phyloP scores from a whole-genome alignment of 2,329 filamentous ascomycete species.

The Fonsecaea erecta region DNA sequence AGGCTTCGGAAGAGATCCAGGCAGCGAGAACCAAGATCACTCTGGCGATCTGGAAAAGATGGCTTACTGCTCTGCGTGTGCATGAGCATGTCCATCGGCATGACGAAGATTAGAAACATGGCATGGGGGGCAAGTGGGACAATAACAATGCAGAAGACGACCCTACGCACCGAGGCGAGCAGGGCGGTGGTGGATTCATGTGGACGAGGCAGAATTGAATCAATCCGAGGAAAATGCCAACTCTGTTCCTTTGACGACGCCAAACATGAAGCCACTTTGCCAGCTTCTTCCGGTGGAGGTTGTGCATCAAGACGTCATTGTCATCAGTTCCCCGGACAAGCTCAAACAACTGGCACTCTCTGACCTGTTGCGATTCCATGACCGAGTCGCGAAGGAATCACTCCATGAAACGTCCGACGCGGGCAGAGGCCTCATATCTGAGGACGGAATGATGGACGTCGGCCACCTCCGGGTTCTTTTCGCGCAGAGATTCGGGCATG shows the following conservation, averaged over 20 bases:
- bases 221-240: not conserved
- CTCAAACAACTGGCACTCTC: conserved; percentile 3
- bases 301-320: conserved; percentile 28
- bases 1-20: conserved; percentile 66
- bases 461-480: too few relatives aligned
- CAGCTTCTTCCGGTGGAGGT: conserved; percentile 29
- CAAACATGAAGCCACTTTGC: conserved; percentile 19
- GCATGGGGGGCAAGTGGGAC: too few relatives aligned
- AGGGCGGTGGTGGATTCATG: conserved; percentile 48
- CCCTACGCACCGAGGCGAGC: conserved; percentile 39
- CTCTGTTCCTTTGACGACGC: conserved; percentile 2
- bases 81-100: conserved; percentile 69
- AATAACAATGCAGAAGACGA: conserved; percentile 45
- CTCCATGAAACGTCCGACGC: conserved; percentile 5
- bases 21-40: conserved; percentile 57
- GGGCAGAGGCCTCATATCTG: conserved; percentile 31
- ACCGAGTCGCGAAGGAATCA: too few relatives aligned
- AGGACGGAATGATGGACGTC: conserved; percentile 13
- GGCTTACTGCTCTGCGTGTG: conserved; percentile 68
- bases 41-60: conserved; percentile 63
- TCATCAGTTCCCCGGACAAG: conserved; percentile 33
- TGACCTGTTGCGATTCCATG: not conserved
- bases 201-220: conserved; percentile 37
- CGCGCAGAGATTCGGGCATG: too few relatives aligned
- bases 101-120: conserved; percentile 51